Base-by-base conservation (phyloP, 2,329 filamentous ascomycete species). In the Rutstroemia sp. region DNA sequence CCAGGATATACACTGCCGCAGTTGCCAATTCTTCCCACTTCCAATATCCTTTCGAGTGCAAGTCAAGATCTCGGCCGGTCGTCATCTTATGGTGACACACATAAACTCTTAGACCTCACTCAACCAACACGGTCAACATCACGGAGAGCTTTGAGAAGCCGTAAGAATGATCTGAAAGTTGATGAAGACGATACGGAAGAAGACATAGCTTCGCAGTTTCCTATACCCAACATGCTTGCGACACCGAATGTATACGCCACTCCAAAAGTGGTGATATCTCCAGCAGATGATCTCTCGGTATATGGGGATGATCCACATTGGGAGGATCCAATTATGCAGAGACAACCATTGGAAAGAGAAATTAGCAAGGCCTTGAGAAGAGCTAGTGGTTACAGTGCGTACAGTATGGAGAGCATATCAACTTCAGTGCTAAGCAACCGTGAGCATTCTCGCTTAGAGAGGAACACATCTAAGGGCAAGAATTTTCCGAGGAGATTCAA, bases 311-410 rank as follows among this genome's bases (percentile, higher is more conserved):
- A 57, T 38, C 48, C 48, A 21, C 41, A 53, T 48, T 54, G 44
- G 45, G 46, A 39, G 7, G 47, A 54, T 19, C 48, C n/a, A 16
- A 25, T 37, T 19, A 50, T 30, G 47, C 14, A 56, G 16, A 27
- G 48, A 30, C 56, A 50, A 7, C 63, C 64, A 21, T 56, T 69
- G 7, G 67, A 69, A 48, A 57, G 65, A 56, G 66, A 68, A 46
- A 60, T 69, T 8, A 69, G 67, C 53, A 58, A 63, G 37, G 66
- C 64, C n/a, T 58, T 69, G 17, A 57, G 66, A 16, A 58, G 64
- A 48, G 63, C 58, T 5, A 68, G 67, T 51, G 63, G 57, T 6
- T 61, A 58, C 21, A 68, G 65, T 53, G 47, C 49, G 37, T 63
- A 61, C 46, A 68, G 64, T 34, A 57, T 57, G 42, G 64, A 57